These are phyloP conservation scores for Colletotrichum orbiculare DNA, from an alignment of 2,329 filamentous ascomycete species.

Conservation along the genomic window DNA sequence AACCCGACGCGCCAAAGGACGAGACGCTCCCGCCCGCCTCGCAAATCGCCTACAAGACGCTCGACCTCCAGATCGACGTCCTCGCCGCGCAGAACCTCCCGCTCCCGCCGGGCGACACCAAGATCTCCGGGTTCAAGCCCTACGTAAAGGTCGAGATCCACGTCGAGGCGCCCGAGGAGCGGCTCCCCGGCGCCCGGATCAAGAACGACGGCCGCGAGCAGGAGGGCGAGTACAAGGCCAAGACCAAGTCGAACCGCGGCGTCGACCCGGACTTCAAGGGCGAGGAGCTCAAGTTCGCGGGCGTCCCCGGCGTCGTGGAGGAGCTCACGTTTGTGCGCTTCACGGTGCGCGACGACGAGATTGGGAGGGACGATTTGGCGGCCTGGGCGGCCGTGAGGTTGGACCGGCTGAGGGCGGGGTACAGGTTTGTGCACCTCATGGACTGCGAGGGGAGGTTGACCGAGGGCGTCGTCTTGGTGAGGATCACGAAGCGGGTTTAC, in stretches of 20 bases:
- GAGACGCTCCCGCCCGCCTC: neutral
- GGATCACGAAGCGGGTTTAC: constrained; percentile 70
- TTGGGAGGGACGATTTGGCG: constrained; percentile 80
- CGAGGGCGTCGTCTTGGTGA: constrained; percentile 78
- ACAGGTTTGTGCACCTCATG: constrained; percentile 80
- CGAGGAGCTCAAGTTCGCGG: constrained; percentile 68
- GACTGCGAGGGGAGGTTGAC: constrained; percentile 74
- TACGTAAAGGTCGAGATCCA: constrained; percentile 89
- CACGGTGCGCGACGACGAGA: constrained; percentile 88
- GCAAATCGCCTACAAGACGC: constrained; percentile 62
- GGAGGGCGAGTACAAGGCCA: constrained; percentile 65
- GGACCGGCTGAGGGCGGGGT: constrained; percentile 80
- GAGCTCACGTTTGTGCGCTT: constrained; percentile 82
- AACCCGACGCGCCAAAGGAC: constrained; percentile 29
- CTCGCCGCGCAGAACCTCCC: constrained; percentile 82
- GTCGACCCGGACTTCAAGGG: constrained; percentile 71
- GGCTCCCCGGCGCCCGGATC: constrained; percentile 46
- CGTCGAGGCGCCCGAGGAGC: constrained; percentile 72
- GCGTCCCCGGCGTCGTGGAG: constrained; percentile 68
- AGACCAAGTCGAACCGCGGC: constrained; percentile 68
- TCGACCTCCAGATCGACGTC: constrained; percentile 79
- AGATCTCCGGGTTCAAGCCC: constrained; percentile 72
- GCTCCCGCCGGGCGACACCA: constrained; percentile 65
- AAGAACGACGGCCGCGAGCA: constrained; percentile 53
- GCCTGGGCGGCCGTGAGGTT: constrained; percentile 92